These are phyloP conservation scores for Prosopis cineraria DNA, from an alignment of 306 rosid species.

Conservation along the genomic window DNA sequence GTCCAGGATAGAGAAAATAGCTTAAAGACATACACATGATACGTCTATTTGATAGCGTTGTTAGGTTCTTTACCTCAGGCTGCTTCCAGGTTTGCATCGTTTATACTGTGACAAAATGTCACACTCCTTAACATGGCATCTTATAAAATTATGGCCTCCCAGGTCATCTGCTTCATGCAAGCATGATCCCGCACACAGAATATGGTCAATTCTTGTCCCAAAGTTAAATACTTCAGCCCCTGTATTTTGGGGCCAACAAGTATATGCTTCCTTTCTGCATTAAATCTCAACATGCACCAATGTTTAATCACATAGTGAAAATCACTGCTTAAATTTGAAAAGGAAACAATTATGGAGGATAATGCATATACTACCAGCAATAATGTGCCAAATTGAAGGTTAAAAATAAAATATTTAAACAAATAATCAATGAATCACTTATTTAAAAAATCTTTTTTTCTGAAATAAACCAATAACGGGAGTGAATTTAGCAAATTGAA, in stretches of 20 bases:
- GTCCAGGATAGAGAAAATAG: slow-evolving; percentile 8
- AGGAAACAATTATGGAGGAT: slow-evolving; percentile 7
- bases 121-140: slow-evolving; percentile 85
- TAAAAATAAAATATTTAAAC: neutral
- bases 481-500: slow-evolving; percentile 6
- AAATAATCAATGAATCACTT: neutral
- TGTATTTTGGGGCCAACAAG: slow-evolving; percentile 90
- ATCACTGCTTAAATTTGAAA: neutral
- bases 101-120: slow-evolving; percentile 82
- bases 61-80: slow-evolving; percentile 54
- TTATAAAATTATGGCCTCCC: slow-evolving; percentile 64
- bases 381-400: slow-evolving; percentile 16
- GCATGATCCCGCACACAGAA: slow-evolving; percentile 82
- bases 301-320: neutral
- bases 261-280: slow-evolving; percentile 69
- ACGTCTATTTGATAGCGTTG: neutral
- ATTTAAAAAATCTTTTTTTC: neutral
- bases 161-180: slow-evolving; percentile 61
- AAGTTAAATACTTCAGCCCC: slow-evolving; percentile 95
- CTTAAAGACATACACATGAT: neutral
- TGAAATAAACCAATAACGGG: neutral
- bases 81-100: slow-evolving; percentile 85
- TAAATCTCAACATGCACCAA: slow-evolving; percentile 25
- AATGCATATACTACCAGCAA: neutral
- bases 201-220: slow-evolving; percentile 91